Evolutionary conservation across 2,329 filamentous ascomycete species (phyloP).

Genomic region (Westerdykella aurantiaca): DNA sequence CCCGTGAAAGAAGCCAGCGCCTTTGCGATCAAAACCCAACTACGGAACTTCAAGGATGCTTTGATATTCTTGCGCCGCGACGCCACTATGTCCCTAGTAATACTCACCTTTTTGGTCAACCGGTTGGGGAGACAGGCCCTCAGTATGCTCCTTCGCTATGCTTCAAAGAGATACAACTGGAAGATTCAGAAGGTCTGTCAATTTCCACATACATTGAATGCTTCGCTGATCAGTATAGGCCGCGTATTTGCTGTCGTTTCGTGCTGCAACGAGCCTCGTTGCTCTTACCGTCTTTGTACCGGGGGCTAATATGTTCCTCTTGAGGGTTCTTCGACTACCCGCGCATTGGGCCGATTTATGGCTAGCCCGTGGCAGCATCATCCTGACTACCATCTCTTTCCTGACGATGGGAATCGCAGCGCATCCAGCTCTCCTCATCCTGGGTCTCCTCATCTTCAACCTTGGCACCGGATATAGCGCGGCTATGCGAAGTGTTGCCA

Average conservation of each 20-base stretch:
- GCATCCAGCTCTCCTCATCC: constrained; percentile 38
- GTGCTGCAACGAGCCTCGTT: constrained; percentile 44
- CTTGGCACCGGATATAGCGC: constrained; percentile 46
- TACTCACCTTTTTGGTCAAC: constrained; percentile 44
- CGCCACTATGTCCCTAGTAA: constrained; percentile 38
- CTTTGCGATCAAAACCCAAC: constrained; percentile 21
- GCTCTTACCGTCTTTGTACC: constrained; percentile 45
- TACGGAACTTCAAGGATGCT: constrained; percentile 33
- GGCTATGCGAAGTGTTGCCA: constrained; percentile 44
- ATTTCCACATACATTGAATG: background rate
- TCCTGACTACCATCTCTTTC: constrained; percentile 42
- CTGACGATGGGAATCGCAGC: constrained; percentile 44
- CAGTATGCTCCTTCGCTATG: constrained; percentile 47
- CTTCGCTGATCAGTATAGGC: constrained; percentile 31
- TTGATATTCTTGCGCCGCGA: constrained; percentile 39
- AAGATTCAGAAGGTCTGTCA: constrained; percentile 36
- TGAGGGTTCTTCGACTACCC: constrained; percentile 32
- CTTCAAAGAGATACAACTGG: constrained; percentile 48
- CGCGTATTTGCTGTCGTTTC: constrained; percentile 41
- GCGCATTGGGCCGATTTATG: constrained; percentile 42
- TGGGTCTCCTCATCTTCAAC: constrained; percentile 44
- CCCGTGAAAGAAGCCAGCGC: constrained; percentile 11
- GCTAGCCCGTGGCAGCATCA: constrained; percentile 43
- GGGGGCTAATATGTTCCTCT: constrained; percentile 35
- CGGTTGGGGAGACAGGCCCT: constrained; percentile 45